Evolutionary conservation across 108 stramenopile species (phyloP).

Genomic region (Pseudonitzschia delicatissima): DNA sequence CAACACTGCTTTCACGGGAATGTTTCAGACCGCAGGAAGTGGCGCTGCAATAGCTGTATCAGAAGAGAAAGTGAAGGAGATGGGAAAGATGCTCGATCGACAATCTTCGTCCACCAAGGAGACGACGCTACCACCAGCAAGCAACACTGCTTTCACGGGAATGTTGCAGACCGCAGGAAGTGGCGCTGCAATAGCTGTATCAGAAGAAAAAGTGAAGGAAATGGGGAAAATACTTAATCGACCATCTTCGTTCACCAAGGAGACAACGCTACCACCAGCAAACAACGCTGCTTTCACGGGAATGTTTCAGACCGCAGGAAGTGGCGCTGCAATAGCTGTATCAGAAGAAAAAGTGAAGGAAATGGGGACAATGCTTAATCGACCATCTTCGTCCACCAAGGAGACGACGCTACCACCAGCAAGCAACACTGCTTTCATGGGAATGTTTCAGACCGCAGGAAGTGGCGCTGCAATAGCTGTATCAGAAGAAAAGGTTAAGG

Average conservation of each 20-base stretch:
- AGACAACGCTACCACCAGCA: no score
- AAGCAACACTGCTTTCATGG: not conserved
- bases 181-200: conserved; percentile 14
- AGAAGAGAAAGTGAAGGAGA: conserved; percentile 28
- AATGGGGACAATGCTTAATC: conserved; percentile 2
- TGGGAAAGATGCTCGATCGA: conserved; percentile 23
- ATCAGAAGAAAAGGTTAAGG: conserved; percentile 28
- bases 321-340: not conserved
- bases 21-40: conserved; percentile 48
- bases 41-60: conserved; percentile 28
- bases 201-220: conserved; percentile 23
- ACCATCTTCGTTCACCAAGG: not conserved
- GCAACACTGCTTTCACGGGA: no score
- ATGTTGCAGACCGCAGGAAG: conserved; percentile 25
- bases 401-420: not conserved
- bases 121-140: no score
- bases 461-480: conserved; percentile 25
- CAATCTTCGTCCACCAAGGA: not conserved
- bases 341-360: not conserved
- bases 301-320: not conserved
- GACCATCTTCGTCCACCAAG: conserved; percentile 19
- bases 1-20: not conserved
- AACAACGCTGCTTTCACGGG: not conserved
- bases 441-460: conserved; percentile 47
- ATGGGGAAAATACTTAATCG: conserved; percentile 6